Conservation (phyloP, 768 basidiomycete species). For the Hysterangium stoloniferum region DNA sequence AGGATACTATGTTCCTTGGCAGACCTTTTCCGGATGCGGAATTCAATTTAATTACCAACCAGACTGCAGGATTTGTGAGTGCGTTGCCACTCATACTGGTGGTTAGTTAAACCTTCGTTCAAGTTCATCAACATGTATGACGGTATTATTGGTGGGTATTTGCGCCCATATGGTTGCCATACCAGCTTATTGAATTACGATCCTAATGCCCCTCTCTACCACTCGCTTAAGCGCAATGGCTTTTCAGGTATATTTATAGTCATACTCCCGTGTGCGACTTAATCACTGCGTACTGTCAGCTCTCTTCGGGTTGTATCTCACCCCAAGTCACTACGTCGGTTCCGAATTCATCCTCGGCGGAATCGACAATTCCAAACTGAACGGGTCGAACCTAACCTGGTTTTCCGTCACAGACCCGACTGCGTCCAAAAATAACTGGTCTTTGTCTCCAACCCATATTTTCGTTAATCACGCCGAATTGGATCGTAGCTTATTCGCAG, state of each 20-base stretch:
- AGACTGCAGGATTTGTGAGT: constrained; percentile 37
- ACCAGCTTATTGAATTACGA: neutral
- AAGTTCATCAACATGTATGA: neutral
- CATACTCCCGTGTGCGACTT: no score
- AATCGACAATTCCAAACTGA: constrained; percentile 43
- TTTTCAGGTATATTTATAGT: neutral
- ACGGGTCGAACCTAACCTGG: constrained; percentile 23
- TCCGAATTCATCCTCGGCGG: constrained; percentile 50
- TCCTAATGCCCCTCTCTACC: neutral
- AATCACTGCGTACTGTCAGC: constrained; percentile 21
- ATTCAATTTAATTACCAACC: constrained; percentile 45
- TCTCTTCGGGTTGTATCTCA: constrained; percentile 44
- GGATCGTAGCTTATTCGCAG: neutral
- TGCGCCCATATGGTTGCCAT: neutral
- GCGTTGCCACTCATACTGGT: neutral
- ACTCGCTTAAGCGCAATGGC: constrained; percentile 16
- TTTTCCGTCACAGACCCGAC: neutral
- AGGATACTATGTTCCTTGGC: constrained; percentile 44
- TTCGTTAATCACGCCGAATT: neutral
- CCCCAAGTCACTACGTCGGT: constrained; percentile 37
- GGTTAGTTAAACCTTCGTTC: neutral
- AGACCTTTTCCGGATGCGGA: constrained; percentile 29
- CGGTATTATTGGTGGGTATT: neutral
- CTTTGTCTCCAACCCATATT: neutral
- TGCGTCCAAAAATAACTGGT: neutral